Evolutionary conservation across 2,329 filamentous ascomycete species (phyloP).

Genomic region (Fusarium sp.): DNA sequence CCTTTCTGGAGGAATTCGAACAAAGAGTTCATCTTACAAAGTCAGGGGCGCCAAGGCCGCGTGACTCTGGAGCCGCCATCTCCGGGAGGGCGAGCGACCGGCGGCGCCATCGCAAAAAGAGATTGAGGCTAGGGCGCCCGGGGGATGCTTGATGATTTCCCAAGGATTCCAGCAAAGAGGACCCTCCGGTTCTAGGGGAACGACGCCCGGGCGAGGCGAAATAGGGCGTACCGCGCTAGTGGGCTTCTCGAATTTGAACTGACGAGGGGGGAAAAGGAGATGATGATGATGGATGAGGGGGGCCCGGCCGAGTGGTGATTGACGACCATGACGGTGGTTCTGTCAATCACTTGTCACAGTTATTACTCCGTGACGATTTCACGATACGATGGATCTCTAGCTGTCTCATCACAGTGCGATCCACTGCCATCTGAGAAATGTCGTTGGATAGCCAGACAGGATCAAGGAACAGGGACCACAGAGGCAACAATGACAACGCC

Average conservation of each 20-base stretch:
- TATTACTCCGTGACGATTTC: background rate
- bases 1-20: conserved; percentile 39
- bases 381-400: background rate
- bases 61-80: conserved; percentile 46
- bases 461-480: background rate
- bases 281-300: conserved; percentile 1
- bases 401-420: conserved; percentile 2
- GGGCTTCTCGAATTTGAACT: conserved; percentile 43
- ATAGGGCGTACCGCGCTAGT: conserved; percentile 24
- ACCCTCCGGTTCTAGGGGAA: conserved; percentile 7
- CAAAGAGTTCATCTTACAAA: conserved; percentile 29
- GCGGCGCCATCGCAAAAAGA: conserved; percentile 12
- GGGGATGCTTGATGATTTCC: conserved; percentile 26
- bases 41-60: conserved; percentile 34
- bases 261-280: conserved; percentile 25
- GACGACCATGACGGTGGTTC: background rate
- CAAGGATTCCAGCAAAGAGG: conserved; percentile 18
- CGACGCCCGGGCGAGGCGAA: conserved; percentile 21
- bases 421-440: background rate
- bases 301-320: conserved; percentile 1
- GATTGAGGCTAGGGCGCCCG: conserved; percentile 35
- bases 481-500: background rate
- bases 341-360: background rate
- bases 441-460: background rate
- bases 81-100: conserved; percentile 35